Evolutionary conservation across 139 green algal species (phyloP), one percentile per base, ranked within the genome.

Genomic region (Closterium sp.): DNA sequence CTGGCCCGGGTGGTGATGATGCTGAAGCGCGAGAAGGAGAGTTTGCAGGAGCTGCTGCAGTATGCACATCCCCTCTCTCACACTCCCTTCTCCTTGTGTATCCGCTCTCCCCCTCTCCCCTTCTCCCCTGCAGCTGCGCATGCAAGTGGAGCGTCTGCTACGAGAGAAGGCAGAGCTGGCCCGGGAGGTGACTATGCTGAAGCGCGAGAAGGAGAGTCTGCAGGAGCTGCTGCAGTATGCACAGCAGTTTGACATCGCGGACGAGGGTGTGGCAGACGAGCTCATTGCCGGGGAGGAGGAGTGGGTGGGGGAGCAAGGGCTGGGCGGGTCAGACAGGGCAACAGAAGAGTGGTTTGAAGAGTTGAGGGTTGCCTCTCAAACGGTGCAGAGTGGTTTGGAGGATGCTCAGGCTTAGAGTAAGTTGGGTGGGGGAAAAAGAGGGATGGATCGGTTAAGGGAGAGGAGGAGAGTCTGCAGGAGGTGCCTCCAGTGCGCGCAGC

Each of bases 141-240:
- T 89, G 86, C 86, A 89, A 64, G 86, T 76, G 86, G 86, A 89
- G 9, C 34, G 28, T 19, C 33, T 89, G 0, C 23, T 64, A 6
- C 28, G 34, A 9, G 86, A 89, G 30, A 89, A 89, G 25, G 86
- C 86, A 30, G 32, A 64, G 25, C 10, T 89, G 6, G 86, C 86
- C 2, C 5, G 34, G 21, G 86, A 89, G 16, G 34, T 32, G 0
- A 33, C 86, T 0, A 7, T 69, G 23, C 84, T 85, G 8, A 33
- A 83, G 84, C 76, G 83, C 33, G n/a, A 85, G 12, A 85, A 64
- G 81, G 89, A 91, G 8, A 6, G 1, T 28, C 32, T 90, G 3
- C 81, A 90, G 35, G 31, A 90, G 83, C 84, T 64, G n/a, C 76
- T 66, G 33, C 89, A 90, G 31, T 87, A 90, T 21, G 33, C 33